Base-by-base conservation (phyloP, 2,329 filamentous ascomycete genomes). In the Phialocephala sp. region DNA sequence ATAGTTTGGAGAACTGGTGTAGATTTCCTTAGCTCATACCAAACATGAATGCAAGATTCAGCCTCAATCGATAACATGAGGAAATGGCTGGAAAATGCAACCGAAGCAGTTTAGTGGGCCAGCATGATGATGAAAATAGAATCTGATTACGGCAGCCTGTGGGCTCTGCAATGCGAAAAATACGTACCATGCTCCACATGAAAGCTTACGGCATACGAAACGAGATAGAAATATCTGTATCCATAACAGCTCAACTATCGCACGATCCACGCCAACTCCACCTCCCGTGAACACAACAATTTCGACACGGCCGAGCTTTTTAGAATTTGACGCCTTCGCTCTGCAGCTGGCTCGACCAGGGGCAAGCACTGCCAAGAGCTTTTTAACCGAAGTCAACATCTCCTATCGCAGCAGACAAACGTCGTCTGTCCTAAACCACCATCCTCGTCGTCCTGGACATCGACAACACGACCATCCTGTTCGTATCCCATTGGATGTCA, bases 401-500 rank as follows among this genome's bases (percentile, higher is more conserved):
- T 66, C 68, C 68, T 68, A 71, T 69, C 68, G 66, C 57, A 43
- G 54, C 60, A 54, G 39, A 35, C 55, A 68, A 64, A 64, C 65
- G 57, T 68, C 67, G 64, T 66, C 69, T 63, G 59, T 66, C 60
- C 60, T 54, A 62, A 62, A 54, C 55, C 47, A n/a, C 37, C 41
- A 60, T 52, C 59, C 59, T 61, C 56, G 65, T 66, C 64, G 63
- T 60, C 66, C 66, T 35, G 59, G 68, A 66, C 59, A 65, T 67
- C 62, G 60, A 63, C 66, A 60, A 67, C 69, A 37, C 50, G 50
- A 54, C 57, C 54, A 62, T 52, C 62, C 20, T 60, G 62, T 43
- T 27, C 41, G n/a, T 37, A 39, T 62, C 58, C 64, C 67, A 69
- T 70, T 71, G 71, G 68, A 74, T 74, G 68, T 39, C 63, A 64